A percentile compares a stretch with the other conserved stretches of the same genome.
phyloP scores from a whole-genome alignment of 2,329 filamentous ascomycete genomes.

The Xylaria sp. region DNA sequence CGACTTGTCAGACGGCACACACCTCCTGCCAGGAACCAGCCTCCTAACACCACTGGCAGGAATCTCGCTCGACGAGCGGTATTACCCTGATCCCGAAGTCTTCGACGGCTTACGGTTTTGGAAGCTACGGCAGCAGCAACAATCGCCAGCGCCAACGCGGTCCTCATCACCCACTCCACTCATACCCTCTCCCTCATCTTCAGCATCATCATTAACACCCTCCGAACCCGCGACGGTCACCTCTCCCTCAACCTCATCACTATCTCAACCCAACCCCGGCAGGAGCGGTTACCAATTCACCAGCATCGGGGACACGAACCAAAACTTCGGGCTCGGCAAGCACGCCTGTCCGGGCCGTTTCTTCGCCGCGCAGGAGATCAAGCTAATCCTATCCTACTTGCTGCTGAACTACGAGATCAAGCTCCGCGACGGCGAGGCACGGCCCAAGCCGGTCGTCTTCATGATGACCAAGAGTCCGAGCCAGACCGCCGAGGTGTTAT shows the following conservation, averaged over 20 bases:
- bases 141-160: constrained; percentile 20
- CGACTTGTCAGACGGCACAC: constrained; percentile 64
- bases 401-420: constrained; percentile 55
- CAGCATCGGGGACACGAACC: constrained; percentile 50
- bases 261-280: not conserved
- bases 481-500: constrained; percentile 47
- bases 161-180: constrained; percentile 17
- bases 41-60: constrained; percentile 54
- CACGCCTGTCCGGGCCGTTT: constrained; percentile 57
- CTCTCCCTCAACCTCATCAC: constrained; percentile 29
- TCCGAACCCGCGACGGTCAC: not conserved
- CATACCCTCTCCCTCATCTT: constrained; percentile 27
- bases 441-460: constrained; percentile 47
- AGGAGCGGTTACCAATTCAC: constrained; percentile 46
- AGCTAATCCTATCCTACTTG: constrained; percentile 54
- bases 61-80: constrained; percentile 51
- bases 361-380: constrained; percentile 58
- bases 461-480: constrained; percentile 51
- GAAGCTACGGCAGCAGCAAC: constrained; percentile 47
- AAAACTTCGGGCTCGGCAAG: constrained; percentile 53
- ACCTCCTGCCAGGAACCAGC: constrained; percentile 56
- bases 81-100: constrained; percentile 49
- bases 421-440: constrained; percentile 44
- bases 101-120: constrained; percentile 55
- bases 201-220: not conserved